These are phyloP conservation scores for Casuarina equisetifolia DNA, from an alignment of 306 rosid genomes.

Conservation along the genomic window DNA sequence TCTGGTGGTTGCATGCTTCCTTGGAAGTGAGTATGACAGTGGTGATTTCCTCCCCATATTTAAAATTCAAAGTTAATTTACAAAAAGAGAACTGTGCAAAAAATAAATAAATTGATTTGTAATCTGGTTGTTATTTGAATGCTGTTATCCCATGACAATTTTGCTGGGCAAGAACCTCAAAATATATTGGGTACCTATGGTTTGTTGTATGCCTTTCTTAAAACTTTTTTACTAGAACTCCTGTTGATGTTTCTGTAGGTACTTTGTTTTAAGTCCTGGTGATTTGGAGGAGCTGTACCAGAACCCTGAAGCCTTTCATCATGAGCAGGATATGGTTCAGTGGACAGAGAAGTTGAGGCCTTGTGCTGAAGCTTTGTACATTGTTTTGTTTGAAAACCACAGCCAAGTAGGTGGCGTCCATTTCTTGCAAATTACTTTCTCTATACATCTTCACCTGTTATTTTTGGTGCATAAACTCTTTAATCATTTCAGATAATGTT, in stretches of 20 bases:
- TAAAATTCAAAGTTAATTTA: not conserved
- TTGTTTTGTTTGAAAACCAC: slow-evolving; percentile 87
- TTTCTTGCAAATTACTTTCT: slow-evolving; percentile 21
- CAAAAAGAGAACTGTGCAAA: not conserved
- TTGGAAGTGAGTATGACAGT: not conserved
- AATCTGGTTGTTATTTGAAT: slow-evolving; percentile 1
- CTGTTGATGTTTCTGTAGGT: slow-evolving; percentile 53
- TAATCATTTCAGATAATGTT: slow-evolving; percentile 21
- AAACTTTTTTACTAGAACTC: slow-evolving; percentile 18
- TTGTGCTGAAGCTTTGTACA: slow-evolving; percentile 94
- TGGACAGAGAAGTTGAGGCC: slow-evolving; percentile 99
- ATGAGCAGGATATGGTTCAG: slow-evolving; percentile 98
- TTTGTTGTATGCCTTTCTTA: slow-evolving; percentile 11
- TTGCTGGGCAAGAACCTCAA: slow-evolving; percentile 5
- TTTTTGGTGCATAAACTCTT: slow-evolving; percentile 10
- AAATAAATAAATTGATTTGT: slow-evolving; percentile 17
- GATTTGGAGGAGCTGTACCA: slow-evolving; percentile 94
- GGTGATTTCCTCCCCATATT: not conserved
- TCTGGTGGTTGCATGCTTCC: not conserved
- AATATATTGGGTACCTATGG: slow-evolving; percentile 10
- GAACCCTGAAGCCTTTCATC: slow-evolving; percentile 89
- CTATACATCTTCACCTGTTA: slow-evolving; percentile 18
- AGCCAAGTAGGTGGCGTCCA: slow-evolving; percentile 68
- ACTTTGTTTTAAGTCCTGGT: slow-evolving; percentile 76
- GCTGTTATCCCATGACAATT: slow-evolving; percentile 13